Evolutionary conservation across 2,329 filamentous ascomycete genomes (phyloP).

Genomic region (Rutstroemia sp.): DNA sequence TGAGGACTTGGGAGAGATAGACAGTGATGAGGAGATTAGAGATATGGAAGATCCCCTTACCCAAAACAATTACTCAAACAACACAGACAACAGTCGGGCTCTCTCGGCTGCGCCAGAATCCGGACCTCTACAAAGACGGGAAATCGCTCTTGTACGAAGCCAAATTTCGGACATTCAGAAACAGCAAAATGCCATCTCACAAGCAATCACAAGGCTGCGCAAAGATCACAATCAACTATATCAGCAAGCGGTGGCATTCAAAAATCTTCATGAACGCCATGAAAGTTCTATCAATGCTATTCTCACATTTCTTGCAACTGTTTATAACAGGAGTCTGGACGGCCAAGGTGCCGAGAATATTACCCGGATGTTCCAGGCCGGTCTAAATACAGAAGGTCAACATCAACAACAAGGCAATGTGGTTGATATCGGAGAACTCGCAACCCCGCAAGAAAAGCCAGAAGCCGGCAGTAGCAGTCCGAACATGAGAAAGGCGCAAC

Average conservation of each 20-base stretch:
- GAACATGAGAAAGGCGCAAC: conserved; percentile 22
- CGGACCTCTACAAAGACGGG: conserved; percentile 55
- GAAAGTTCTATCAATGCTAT: conserved; percentile 99
- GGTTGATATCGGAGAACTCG: conserved; percentile 53
- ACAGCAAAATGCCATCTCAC: conserved; percentile 80
- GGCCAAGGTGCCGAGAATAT: conserved; percentile 74
- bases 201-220: conserved; percentile 71
- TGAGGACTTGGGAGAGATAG: conserved; percentile 56
- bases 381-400: conserved; percentile 55
- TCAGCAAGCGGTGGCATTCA: conserved; percentile 80
- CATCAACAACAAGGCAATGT: conserved; percentile 46
- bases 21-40: conserved; percentile 61
- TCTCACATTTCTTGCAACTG: conserved; percentile 89
- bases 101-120: conserved; percentile 29
- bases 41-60: conserved; percentile 31
- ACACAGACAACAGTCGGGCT: conserved; percentile 38
- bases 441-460: conserved; percentile 18
- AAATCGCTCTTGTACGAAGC: conserved; percentile 68
- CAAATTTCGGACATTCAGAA: conserved; percentile 77
- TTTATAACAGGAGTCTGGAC: conserved; percentile 89
- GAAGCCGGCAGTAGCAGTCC: conserved; percentile 23
- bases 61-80: conserved; percentile 19
- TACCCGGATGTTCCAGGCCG: conserved; percentile 73
- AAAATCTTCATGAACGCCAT: conserved; percentile 88
- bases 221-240: conserved; percentile 84